Base-by-base conservation (phyloP, 176 grass and related monocot genomes). In the Rhynchospora pubera region DNA sequence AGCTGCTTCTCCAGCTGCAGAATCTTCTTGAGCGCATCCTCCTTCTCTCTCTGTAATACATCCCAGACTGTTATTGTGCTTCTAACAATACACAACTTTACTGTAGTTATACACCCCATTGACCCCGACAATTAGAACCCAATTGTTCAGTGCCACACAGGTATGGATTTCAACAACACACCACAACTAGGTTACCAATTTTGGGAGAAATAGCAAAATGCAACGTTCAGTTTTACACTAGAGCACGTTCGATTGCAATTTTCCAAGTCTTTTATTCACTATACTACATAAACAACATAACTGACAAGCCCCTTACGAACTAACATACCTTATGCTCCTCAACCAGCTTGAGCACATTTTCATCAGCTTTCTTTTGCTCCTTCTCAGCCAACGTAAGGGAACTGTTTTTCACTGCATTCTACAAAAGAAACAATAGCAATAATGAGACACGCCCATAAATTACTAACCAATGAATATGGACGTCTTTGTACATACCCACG, bases 291-390 rank as follows among this genome's bases (percentile, higher is more conserved):
- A 30, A 58, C 75, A 59, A 28, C 28, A 72, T 32, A 52, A 9
- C 70, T 70, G 70, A 34, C 23, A 39, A 9, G 50, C 34, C 57
- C 76, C 64, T 63, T 79, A 46, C 62, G 84, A 4, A 87, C 59
- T 55, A 83, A 21, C 46, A 77, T 79, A 94, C 91, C 86, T 94
- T 89, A 22, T 91, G 91, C 59, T 85, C 85, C 85, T 91, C 89
- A 9, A 91, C 86, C 82, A 94, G 87, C 71, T 50, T 90, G 48
- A 91, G 82, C 62, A 91, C 85, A 24, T 86, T 91, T 60, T 62
- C 82, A 57, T 94, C 89, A 15, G 89, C 66, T 73, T 44, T 91
- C 44, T 89, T 72, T 72, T 91, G 87, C 74, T 89, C 87, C 57
- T 88, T 62, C 15, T 83, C 88, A 67, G 91, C 87, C 84, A 89